A percentile compares a stretch with the other conserved stretches of the same genome.
These are phyloP conservation scores for Ganoderma sp. DNA, from an alignment of 1,284 basidiomycete genomes.

Conservation along the genomic window DNA sequence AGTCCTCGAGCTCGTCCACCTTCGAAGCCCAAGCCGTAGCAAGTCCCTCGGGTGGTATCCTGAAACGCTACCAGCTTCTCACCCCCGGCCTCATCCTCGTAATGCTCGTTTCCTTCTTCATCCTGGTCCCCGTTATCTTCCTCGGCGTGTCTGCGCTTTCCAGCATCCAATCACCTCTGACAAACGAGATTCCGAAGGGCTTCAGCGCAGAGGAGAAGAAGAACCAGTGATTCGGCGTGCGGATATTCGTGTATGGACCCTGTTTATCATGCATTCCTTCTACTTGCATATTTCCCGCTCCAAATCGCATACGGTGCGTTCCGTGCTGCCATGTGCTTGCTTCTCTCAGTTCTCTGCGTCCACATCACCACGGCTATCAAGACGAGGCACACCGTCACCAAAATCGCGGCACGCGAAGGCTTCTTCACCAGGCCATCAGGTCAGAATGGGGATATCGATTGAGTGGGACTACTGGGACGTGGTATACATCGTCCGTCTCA, in stretches of 20 bases:
- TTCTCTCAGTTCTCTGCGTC: too few relatives aligned
- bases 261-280: slow-evolving; percentile 20
- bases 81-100: slow-evolving; percentile 80
- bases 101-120: slow-evolving; percentile 70
- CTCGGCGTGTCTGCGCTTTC: slow-evolving; percentile 73
- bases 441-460: not conserved
- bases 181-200: slow-evolving; percentile 67
- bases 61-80: slow-evolving; percentile 78
- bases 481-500: not conserved
- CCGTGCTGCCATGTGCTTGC: not conserved
- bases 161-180: slow-evolving; percentile 76
- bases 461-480: not conserved
- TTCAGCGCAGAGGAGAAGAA: slow-evolving; percentile 78
- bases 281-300: not conserved
- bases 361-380: not conserved
- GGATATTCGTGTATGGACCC: slow-evolving; percentile 20
- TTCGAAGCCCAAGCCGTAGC: slow-evolving; percentile 26
- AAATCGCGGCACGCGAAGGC: not conserved
- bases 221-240: slow-evolving; percentile 58
- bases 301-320: not conserved
- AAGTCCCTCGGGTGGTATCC: slow-evolving; percentile 59
- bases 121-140: slow-evolving; percentile 74
- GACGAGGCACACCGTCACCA: not conserved
- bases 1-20: slow-evolving; percentile 26
- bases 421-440: not conserved